Evolutionary conservation across 306 rosid genomes (phyloP).

Genomic region (Pterocarpus santalinus): DNA sequence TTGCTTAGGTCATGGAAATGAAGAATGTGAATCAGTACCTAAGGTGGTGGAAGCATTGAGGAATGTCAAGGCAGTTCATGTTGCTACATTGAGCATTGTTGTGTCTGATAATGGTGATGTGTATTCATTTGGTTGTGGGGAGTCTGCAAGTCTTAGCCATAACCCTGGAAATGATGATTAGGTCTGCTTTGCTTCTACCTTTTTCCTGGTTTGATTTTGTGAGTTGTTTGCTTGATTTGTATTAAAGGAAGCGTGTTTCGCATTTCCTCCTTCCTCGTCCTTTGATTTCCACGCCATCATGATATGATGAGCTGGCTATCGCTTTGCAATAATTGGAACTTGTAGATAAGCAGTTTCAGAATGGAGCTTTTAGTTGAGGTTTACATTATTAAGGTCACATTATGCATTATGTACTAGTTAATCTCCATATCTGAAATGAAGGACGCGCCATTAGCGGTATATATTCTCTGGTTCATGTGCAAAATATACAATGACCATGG

Average conservation of each 20-base stretch:
- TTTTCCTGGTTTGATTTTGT: constrained; percentile 7
- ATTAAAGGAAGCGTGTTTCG: neutral
- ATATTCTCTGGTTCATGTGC: neutral
- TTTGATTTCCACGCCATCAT: neutral
- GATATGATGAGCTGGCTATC: neutral
- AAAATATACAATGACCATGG: neutral
- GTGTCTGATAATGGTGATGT: constrained; percentile 76
- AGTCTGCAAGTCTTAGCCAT: constrained; percentile 86
- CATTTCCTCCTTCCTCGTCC: neutral
- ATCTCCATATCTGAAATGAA: neutral
- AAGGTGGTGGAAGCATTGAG: constrained; percentile 79
- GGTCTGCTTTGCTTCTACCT: constrained; percentile 58
- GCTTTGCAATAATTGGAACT: constrained; percentile 10
- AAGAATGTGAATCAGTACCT: constrained; percentile 79
- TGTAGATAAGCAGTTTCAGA: no score
- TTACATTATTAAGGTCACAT: neutral
- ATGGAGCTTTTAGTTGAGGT: neutral
- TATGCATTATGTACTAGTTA: neutral
- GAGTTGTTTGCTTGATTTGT: neutral
- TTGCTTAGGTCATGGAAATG: constrained; percentile 90
- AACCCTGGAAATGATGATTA: constrained; percentile 57
- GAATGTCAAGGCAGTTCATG: constrained; percentile 75
- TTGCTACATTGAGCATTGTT: constrained; percentile 83
- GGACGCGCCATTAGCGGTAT: neutral
- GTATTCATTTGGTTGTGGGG: constrained; percentile 88